These are phyloP conservation scores for Bisporella sp. DNA, from an alignment of 2,329 filamentous ascomycete genomes.

Conservation along the genomic window DNA sequence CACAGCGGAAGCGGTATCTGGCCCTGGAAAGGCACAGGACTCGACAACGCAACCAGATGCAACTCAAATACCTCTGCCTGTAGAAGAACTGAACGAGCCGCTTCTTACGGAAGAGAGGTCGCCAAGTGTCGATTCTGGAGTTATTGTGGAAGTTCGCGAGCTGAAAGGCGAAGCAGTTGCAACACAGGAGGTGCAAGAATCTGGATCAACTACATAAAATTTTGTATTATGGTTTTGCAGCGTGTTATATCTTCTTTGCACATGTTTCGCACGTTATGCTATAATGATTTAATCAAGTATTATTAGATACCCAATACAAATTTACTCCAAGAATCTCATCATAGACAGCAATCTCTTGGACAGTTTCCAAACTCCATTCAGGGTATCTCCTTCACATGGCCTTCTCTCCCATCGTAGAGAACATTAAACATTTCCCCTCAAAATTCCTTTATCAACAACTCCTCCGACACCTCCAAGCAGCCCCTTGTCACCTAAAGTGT, in stretches of 20 bases:
- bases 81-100: neutral
- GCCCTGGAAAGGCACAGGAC: neutral
- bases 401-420: neutral
- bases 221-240: too few species aligned
- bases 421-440: constrained; percentile 15
- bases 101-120: neutral
- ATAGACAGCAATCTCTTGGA: too few species aligned
- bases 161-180: neutral
- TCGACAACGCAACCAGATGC: neutral
- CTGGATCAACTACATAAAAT: too few species aligned
- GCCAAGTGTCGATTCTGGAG: neutral
- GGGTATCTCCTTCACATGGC: too few species aligned
- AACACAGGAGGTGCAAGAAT: too few species aligned
- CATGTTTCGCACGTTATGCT: too few species aligned
- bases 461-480: constrained; percentile 15
- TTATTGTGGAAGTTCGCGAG: neutral
- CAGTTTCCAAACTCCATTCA: too few species aligned
- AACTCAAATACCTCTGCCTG: neutral
- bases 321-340: too few species aligned
- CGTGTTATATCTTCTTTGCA: too few species aligned
- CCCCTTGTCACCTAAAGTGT: constrained; percentile 12
- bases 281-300: too few species aligned
- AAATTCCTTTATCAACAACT: constrained; percentile 16
- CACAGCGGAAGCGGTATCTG: neutral
- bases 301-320: too few species aligned